Percentiles rank a stretch among this genome's conserved stretches.
Conservation (phyloP, 768 basidiomycete genomes). For the Amanita pseudoporphyria region DNA sequence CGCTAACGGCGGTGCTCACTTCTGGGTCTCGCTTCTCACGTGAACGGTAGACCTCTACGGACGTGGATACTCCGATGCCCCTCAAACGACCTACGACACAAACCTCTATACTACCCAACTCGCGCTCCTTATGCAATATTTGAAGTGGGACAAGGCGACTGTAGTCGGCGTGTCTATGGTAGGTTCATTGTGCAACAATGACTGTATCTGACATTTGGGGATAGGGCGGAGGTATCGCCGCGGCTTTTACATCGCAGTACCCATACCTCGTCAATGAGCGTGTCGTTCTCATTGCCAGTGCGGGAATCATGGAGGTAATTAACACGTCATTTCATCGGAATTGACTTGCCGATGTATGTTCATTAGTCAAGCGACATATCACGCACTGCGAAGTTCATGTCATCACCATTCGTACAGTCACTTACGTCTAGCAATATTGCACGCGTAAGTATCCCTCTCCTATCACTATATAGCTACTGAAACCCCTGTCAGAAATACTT, state of each 20-base stretch:
- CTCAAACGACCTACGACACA: slow-evolving; percentile 56
- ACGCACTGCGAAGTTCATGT: slow-evolving; percentile 69
- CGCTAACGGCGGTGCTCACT: slow-evolving; percentile 8
- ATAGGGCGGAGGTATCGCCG: slow-evolving; percentile 67
- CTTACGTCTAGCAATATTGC: slow-evolving; percentile 53
- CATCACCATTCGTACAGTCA: slow-evolving; percentile 62
- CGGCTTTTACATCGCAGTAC: slow-evolving; percentile 61
- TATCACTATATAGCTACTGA: neutral
- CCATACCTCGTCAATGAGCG: slow-evolving; percentile 61
- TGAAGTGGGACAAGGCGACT: slow-evolving; percentile 59
- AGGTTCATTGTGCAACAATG: slow-evolving; percentile 10
- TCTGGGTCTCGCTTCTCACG: neutral
- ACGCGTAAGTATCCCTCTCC: slow-evolving; percentile 31
- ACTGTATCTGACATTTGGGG: neutral
- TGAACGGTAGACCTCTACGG: slow-evolving; percentile 59
- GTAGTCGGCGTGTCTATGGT: slow-evolving; percentile 76
- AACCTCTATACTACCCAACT: slow-evolving; percentile 65
- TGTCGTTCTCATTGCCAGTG: slow-evolving; percentile 57
- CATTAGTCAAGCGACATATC: slow-evolving; percentile 54
- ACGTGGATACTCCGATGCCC: slow-evolving; percentile 77
- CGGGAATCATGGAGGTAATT: slow-evolving; percentile 57
- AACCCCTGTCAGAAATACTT: slow-evolving; percentile 34
- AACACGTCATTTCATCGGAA: slow-evolving; percentile 1
- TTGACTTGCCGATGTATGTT: neutral
- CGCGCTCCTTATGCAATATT: slow-evolving; percentile 73